Base-by-base conservation (phyloP, 768 basidiomycete genomes). In the Trametes cingulata region DNA sequence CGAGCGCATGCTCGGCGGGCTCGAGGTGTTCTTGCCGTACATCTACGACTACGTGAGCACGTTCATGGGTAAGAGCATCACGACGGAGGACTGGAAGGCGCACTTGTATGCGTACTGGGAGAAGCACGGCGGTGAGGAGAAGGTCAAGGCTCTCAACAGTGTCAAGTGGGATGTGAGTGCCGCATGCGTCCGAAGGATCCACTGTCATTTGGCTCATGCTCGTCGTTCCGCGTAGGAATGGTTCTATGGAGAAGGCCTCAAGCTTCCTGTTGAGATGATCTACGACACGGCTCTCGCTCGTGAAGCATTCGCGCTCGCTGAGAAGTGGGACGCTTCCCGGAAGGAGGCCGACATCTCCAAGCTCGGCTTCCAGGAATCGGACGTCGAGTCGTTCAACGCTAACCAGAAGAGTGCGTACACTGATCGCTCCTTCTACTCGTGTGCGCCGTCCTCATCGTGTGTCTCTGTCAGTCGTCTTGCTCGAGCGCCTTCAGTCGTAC, bases 1-100 rank as follows among this genome's bases (percentile, higher is more conserved):
- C 20, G 90, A 94, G 71, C 77, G 81, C 35, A 85, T 80, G 6
- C 76, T 95, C 0, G 92, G 92, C n/a, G 92, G 92, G 3, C 75
- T 93, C 54, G 85, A 95, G 46, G 82, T 84, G 15, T 93, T 96
- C 77, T 74, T 93, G 19, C 92, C 92, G 0, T 95, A 95, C 68
- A 83, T 91, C 52, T 84, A 81, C 63, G 84, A 92, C 69, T 96
- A 96, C 69, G 90, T 91, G 43, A 77, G 80, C 52, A 91, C 88
- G 0, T 96, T 88, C 74, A 86, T 84, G 67, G 90, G 92, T 7
- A 83, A 86, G 72, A 91, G 89, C 62, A 93, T 95, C 70, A 88
- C 87, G 13, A 94, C 93, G 0, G 77, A 85, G 27, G 80, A 93
- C 64, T 96, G 93, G 93, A 90, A 90, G 67, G 76, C 77, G 0